These are phyloP conservation scores for Aspergillus ibericus DNA, from an alignment of 2,329 filamentous ascomycete genomes.

Conservation along the genomic window DNA sequence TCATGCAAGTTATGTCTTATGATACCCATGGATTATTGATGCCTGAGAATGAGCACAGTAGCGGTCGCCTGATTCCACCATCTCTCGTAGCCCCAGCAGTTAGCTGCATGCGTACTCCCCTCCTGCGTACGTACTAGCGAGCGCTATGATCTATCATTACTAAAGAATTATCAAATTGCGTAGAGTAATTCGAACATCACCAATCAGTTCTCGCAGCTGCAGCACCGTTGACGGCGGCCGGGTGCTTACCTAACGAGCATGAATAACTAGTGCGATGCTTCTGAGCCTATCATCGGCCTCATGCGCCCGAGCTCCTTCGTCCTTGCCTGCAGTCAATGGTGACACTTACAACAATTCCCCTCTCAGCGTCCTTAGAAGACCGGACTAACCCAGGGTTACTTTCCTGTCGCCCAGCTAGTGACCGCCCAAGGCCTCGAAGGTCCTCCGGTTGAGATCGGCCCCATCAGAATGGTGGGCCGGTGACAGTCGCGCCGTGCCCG, in stretches of 20 bases:
- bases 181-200: neutral
- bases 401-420: neutral
- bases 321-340: neutral
- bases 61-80: neutral
- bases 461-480: conserved; percentile 1
- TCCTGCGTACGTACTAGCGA: neutral
- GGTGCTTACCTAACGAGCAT: neutral
- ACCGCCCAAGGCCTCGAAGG: neutral
- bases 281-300: conserved; percentile 1
- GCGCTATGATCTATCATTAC: neutral
- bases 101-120: neutral
- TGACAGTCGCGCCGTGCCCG: conserved; percentile 1
- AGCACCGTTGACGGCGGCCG: neutral
- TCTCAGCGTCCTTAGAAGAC: neutral
- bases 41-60: conserved; percentile 2
- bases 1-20: conserved; percentile 15
- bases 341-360: neutral
- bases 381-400: neutral
- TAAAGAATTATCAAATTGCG: neutral
- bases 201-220: neutral
- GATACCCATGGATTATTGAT: conserved; percentile 18
- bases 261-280: neutral
- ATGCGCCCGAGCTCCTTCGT: neutral
- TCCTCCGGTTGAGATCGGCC: neutral
- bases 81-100: neutral